Evolutionary conservation across 2,329 filamentous ascomycete genomes (phyloP).

Genomic region (Paraphoma sp.): DNA sequence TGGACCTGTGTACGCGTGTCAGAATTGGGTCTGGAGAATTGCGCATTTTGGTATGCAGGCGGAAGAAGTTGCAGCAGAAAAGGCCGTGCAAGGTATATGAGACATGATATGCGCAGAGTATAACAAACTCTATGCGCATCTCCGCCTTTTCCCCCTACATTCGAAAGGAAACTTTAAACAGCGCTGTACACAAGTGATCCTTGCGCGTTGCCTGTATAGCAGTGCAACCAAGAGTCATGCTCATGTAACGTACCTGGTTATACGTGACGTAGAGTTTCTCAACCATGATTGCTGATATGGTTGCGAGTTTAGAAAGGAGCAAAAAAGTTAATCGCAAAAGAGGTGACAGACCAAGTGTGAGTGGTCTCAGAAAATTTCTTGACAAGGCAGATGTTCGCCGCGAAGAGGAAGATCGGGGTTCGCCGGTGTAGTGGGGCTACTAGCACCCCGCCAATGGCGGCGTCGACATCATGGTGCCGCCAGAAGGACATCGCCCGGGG

Average conservation of each 20-base stretch:
- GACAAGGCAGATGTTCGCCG: background rate
- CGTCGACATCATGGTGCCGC: background rate
- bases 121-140: background rate
- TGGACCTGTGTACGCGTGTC: constrained; percentile 71
- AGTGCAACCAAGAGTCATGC: background rate
- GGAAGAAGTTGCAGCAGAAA: background rate
- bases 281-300: background rate
- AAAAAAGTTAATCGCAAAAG: background rate
- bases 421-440: background rate
- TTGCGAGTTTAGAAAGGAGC: background rate
- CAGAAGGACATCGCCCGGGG: background rate
- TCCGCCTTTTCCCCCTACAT: background rate
- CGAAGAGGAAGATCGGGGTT: background rate
- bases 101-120: background rate
- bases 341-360: background rate
- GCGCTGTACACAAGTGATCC: background rate
- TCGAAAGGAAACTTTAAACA: background rate
- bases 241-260: background rate
- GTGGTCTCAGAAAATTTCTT: background rate
- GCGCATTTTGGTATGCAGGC: background rate
- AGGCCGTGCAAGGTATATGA: background rate
- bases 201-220: background rate
- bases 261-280: background rate
- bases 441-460: background rate
- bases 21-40: constrained; percentile 9